phyloP scores from a whole-genome alignment of 495 filamentous ascomycete genomes.

The Penicillium bovifimosum region DNA sequence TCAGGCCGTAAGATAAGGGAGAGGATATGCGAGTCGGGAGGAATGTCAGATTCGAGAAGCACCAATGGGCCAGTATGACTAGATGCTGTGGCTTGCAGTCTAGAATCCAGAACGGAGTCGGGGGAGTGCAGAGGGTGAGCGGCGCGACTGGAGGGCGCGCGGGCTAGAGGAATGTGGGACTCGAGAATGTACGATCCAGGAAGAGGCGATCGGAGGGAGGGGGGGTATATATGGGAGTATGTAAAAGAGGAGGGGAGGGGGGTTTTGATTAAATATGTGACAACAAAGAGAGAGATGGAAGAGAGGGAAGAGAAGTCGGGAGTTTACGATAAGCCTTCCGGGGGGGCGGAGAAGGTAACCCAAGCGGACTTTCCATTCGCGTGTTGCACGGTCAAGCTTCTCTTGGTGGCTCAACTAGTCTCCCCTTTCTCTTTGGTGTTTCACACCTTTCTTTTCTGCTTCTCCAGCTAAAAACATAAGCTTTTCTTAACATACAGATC shows the following conservation, averaged over 20 bases:
- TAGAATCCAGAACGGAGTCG: constrained; percentile 1
- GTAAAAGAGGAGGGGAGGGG: constrained; percentile 1
- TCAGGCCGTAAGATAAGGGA: background rate
- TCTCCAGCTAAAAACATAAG: constrained; percentile 17
- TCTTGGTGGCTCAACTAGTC: constrained; percentile 26
- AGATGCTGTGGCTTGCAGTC: background rate
- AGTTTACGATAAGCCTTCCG: constrained; percentile 20
- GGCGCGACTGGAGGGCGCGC: constrained; percentile 1
- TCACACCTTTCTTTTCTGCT: no score
- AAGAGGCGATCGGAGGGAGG: constrained; percentile 1
- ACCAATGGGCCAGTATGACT: background rate
- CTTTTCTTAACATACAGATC: constrained; percentile 1
- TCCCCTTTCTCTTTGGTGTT: constrained; percentile 4
- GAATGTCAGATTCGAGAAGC: background rate
- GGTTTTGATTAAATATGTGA: background rate
- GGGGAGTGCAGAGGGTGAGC: constrained; percentile 1
- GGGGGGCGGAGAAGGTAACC: constrained; percentile 22
- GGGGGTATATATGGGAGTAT: background rate
- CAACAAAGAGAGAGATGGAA: constrained; percentile 9
- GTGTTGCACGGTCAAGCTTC: constrained; percentile 37
- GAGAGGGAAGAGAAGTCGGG: constrained; percentile 1
- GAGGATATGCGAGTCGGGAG: background rate
- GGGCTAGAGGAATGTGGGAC: constrained; percentile 15
- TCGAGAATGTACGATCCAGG: constrained; percentile 2
- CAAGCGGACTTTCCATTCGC: constrained; percentile 21